Evolutionary conservation across 345 rosid genomes (phyloP), one percentile per base, ranked within the genome.

Genomic region (Fremontodendron californicum): DNA sequence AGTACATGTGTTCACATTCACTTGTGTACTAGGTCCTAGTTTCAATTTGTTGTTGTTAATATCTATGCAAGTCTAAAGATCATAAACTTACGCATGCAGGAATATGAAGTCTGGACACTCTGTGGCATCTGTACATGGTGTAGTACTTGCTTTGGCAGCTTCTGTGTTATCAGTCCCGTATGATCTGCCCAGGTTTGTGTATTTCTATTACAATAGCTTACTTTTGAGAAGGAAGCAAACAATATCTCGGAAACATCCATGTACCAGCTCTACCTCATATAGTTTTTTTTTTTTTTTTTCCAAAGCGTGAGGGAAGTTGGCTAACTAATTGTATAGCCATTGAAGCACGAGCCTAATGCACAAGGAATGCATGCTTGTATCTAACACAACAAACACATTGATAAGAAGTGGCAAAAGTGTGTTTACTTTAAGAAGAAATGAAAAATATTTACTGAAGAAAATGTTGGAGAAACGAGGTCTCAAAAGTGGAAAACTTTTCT

Each of bases 121-220:
- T 23, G 49, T 89, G 2, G 91, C 99, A 39, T 87, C 86, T 75
- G 84, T 89, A 75, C 99, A 93, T 79, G 99, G 99, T 16, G 93
- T 96, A 48, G 96, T 93, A 79, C 99, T 96, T 82, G 99, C 98
- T 77, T 86, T 96, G 85, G 94, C 87, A 25, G 99, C 99, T 84
- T 90, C 98, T 58, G 99, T 92, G 74, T 83, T 96, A 75, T 96
- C 99, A 73, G 96, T 92, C 74, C 97, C 99, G 67, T 96, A 96
- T 83, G 99, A 96, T 82, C 92, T 96, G 93, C 99, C 98, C 86
- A 83, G 99, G 99, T 96, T 25, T 16, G 1, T 33, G 42, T 62
- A 62, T 62, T 63, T 15, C 29, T n/a, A n/a, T 11, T 43, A 1
- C 15, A 10, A 43, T 43, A 43, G 48, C 48, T 9, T 43, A 43